A percentile compares a stretch with the other conserved stretches of the same genome.
phyloP scores from a whole-genome alignment of 495 filamentous ascomycete species.

The Articulospora tetracladia region DNA sequence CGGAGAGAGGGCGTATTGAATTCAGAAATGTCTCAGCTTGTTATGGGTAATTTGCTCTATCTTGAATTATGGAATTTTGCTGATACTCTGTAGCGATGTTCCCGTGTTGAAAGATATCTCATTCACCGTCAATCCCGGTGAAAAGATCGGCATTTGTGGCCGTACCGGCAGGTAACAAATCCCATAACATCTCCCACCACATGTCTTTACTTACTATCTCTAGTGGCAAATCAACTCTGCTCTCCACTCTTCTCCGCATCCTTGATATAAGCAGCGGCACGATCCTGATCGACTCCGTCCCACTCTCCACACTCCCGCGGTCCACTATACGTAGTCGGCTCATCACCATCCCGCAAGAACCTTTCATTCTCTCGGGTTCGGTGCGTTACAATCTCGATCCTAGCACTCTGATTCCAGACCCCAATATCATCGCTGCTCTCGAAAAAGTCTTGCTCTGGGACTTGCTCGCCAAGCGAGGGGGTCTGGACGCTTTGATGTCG shows the following conservation, averaged over 20 bases:
- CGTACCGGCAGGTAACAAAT: slow-evolving; percentile 32
- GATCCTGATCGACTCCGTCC: slow-evolving; percentile 31
- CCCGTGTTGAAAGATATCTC: slow-evolving; percentile 15
- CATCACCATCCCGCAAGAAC: slow-evolving; percentile 39
- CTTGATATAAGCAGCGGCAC: slow-evolving; percentile 21
- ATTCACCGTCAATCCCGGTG: slow-evolving; percentile 29
- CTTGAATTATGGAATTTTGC: neutral
- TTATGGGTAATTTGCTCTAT: slow-evolving; percentile 11
- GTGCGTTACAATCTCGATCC: slow-evolving; percentile 48
- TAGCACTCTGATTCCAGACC: slow-evolving; percentile 23
- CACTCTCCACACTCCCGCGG: slow-evolving; percentile 21
- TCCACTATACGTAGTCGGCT: slow-evolving; percentile 23
- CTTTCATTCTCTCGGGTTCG: slow-evolving; percentile 29
- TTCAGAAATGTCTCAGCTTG: slow-evolving; percentile 10
- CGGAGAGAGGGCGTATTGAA: slow-evolving; percentile 1
- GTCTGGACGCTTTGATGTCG: slow-evolving; percentile 35
- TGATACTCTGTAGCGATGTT: neutral
- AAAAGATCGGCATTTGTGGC: slow-evolving; percentile 41
- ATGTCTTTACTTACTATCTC: neutral
- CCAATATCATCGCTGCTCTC: slow-evolving; percentile 31
- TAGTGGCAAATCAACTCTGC: slow-evolving; percentile 29
- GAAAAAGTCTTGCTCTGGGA: slow-evolving; percentile 34
- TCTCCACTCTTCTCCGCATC: slow-evolving; percentile 31
- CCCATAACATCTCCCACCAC: neutral
- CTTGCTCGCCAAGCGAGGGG: slow-evolving; percentile 33